Conservation (phyloP, 257 asterid species). For the Asclepias syriaca region DNA sequence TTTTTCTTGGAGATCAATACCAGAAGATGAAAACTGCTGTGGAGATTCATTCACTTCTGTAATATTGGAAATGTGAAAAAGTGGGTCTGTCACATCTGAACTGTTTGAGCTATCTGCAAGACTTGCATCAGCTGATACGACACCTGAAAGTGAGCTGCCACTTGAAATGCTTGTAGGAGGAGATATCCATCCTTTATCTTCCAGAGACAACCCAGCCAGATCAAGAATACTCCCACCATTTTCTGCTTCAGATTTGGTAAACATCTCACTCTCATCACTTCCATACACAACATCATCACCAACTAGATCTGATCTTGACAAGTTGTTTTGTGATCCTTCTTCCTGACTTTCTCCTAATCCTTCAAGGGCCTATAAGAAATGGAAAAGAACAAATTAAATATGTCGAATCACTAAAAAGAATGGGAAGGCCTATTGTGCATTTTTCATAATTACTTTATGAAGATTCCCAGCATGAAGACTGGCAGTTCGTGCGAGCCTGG, state of each 20-base stretch:
- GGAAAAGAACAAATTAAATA: constrained; percentile 8
- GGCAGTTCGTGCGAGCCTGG: constrained; percentile 84
- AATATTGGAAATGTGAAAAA: constrained; percentile 35
- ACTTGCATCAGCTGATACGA: constrained; percentile 54
- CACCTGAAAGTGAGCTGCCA: constrained; percentile 53
- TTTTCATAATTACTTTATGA: constrained; percentile 59
- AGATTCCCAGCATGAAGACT: constrained; percentile 98
- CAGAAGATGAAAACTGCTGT: constrained; percentile 21
- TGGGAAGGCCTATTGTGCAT: neutral
- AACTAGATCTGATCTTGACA: constrained; percentile 45
- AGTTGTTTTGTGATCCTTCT: constrained; percentile 54
- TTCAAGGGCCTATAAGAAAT: constrained; percentile 77
- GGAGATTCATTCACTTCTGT: constrained; percentile 36
- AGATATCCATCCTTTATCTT: constrained; percentile 82
- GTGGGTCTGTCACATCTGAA: constrained; percentile 40
- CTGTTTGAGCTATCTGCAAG: constrained; percentile 50
- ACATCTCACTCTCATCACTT: constrained; percentile 45
- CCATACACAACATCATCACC: constrained; percentile 43
- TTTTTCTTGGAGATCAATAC: constrained; percentile 30
- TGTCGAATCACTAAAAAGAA: neutral
- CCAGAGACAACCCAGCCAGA: constrained; percentile 44
- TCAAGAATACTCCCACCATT: constrained; percentile 42
- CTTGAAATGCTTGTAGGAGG: constrained; percentile 72
- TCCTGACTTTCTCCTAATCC: constrained; percentile 94
- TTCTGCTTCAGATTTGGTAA: constrained; percentile 48